These are phyloP conservation scores for Hymenoscyphus repandus DNA, from an alignment of 2,329 filamentous ascomycete species.

Conservation along the genomic window DNA sequence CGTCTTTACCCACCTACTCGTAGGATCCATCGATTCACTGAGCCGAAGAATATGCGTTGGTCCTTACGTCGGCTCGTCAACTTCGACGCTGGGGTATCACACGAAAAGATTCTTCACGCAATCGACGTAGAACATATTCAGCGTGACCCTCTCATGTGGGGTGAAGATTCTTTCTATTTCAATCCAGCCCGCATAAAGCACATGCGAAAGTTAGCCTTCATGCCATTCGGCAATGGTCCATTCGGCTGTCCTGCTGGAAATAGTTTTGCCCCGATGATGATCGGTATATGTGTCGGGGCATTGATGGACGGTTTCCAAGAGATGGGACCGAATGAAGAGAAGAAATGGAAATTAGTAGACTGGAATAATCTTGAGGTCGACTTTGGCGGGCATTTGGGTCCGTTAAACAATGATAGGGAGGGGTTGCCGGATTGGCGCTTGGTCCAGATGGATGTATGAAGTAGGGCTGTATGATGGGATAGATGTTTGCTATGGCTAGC, in stretches of 20 bases:
- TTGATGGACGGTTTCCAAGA: constrained; percentile 3
- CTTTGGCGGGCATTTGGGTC: neutral
- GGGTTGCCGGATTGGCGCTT: neutral
- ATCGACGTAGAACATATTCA: constrained; percentile 18
- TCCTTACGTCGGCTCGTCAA: too few relatives aligned
- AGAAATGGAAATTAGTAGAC: neutral
- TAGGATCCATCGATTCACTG: constrained; percentile 9
- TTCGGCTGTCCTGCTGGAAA: constrained; percentile 15
- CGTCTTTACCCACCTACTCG: constrained; percentile 17
- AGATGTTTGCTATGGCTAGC: too few relatives aligned
- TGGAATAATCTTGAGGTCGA: neutral
- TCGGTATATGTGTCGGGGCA: constrained; percentile 11
- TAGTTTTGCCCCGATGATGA: constrained; percentile 14
- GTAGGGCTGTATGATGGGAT: too few relatives aligned
- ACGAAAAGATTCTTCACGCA: neutral
- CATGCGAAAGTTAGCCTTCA: neutral
- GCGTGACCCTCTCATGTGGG: constrained; percentile 11
- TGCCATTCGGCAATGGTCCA: constrained; percentile 13
- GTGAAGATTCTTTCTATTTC: constrained; percentile 8
- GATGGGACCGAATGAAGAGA: neutral
- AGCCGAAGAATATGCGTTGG: neutral
- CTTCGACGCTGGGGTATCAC: neutral
- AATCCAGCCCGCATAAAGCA: constrained; percentile 16
- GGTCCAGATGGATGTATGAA: too few relatives aligned
- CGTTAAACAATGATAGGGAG: constrained; percentile 3